Conservation (phyloP, 129 eudicot species). For the Ambrosia trifida region DNA sequence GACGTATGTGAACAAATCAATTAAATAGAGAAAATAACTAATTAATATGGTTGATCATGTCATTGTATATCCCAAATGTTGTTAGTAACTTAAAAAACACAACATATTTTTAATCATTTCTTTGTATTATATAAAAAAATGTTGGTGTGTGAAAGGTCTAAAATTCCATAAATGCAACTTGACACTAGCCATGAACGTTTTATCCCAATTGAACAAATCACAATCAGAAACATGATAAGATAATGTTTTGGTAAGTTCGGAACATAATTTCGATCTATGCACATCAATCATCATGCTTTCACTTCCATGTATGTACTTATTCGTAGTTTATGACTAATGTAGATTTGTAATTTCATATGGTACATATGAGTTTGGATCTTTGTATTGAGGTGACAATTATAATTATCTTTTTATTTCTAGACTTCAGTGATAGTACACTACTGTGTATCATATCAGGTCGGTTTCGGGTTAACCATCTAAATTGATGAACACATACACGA, state of each 20-base stretch:
- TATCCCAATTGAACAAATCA: neutral
- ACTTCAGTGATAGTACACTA: too few relatives aligned
- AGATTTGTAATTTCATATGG: neutral
- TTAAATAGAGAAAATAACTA: neutral
- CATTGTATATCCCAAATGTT: neutral
- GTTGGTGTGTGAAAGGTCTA: conserved; percentile 3
- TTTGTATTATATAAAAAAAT: neutral
- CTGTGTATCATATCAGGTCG: too few relatives aligned
- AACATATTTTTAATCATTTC: neutral
- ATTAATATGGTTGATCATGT: neutral
- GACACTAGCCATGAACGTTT: neutral
- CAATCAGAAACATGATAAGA: neutral
- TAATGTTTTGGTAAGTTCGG: neutral
- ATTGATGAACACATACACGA: too few relatives aligned
- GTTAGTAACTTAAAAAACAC: neutral
- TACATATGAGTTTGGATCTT: too few relatives aligned
- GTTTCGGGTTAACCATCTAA: too few relatives aligned
- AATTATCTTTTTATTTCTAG: too few relatives aligned
- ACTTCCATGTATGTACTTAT: neutral
- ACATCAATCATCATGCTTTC: neutral
- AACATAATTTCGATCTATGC: neutral
- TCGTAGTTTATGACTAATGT: neutral
- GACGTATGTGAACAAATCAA: neutral
- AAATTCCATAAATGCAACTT: neutral
- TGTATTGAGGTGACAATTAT: too few relatives aligned